These are phyloP conservation scores for Hyaloscypha hepaticicola DNA, from an alignment of 495 filamentous ascomycete genomes.

Conservation along the genomic window DNA sequence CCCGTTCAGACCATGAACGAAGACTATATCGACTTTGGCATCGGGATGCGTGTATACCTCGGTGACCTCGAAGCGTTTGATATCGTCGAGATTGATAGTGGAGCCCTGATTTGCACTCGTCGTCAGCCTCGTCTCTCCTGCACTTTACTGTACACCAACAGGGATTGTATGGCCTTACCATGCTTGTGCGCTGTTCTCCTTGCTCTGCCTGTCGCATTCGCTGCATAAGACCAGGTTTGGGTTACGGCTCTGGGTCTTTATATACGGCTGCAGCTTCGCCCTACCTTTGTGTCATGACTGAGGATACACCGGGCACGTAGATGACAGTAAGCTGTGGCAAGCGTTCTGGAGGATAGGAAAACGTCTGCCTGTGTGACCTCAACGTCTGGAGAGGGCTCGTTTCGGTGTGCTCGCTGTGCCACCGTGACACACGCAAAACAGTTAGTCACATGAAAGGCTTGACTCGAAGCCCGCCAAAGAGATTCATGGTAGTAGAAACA, in stretches of 20 bases:
- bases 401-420: conserved; percentile 14
- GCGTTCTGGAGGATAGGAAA: not conserved
- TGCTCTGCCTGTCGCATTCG: conserved; percentile 10
- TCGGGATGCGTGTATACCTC: conserved; percentile 62
- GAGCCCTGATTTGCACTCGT: conserved; percentile 25
- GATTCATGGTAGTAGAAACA: conserved; percentile 4
- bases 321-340: not conserved
- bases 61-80: conserved; percentile 68
- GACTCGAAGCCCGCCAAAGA: not conserved
- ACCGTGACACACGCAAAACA: conserved; percentile 20
- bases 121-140: conserved; percentile 13
- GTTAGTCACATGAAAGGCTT: conserved; percentile 24
- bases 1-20: conserved; percentile 84
- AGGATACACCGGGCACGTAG: not conserved
- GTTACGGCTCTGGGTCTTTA: conserved; percentile 1
- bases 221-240: not conserved
- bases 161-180: conserved; percentile 16
- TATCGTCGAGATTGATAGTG: conserved; percentile 46
- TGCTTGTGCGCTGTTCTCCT: conserved; percentile 20
- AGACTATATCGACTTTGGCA: conserved; percentile 65
- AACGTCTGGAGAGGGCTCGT: not conserved
- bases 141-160: not conserved
- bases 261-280: conserved; percentile 8
- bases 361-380: conserved; percentile 21
- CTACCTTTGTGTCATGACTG: conserved; percentile 3